Conservation (phyloP, 257 asterid species). For the Orobanche coerulescens region DNA sequence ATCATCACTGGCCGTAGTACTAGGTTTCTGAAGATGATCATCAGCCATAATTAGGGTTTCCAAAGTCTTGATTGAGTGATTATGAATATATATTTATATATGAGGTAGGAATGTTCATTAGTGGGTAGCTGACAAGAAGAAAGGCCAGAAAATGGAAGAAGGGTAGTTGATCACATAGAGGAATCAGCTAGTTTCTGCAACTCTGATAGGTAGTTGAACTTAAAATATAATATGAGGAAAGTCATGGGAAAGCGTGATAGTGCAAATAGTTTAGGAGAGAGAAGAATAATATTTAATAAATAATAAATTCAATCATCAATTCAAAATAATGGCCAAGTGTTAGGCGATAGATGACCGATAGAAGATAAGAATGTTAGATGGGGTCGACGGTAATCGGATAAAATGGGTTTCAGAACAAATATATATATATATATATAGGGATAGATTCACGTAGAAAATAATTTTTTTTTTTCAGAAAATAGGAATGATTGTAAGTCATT, state of each 20-base stretch:
- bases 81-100: not conserved
- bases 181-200: not conserved
- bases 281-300: not conserved
- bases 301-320: not conserved
- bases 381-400: no score
- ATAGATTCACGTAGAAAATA: no score
- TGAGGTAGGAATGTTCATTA: not conserved
- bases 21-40: slow-evolving; percentile 17
- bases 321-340: not conserved
- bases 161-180: slow-evolving; percentile 36
- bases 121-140: slow-evolving; percentile 39
- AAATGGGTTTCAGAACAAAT: no score
- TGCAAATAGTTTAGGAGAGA: not conserved
- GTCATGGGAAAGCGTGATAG: slow-evolving; percentile 10
- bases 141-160: slow-evolving; percentile 20
- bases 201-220: slow-evolving; percentile 37
- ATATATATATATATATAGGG: no score
- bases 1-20: not conserved
- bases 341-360: no score
- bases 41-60: slow-evolving; percentile 28
- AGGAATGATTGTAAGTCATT: no score
- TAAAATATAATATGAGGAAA: not conserved
- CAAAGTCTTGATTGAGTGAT: not conserved
- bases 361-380: no score
- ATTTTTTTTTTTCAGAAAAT: no score